A percentile compares a stretch with the other conserved stretches of the same genome.
Conservation (phyloP, 352 stramenopile species). For the Phytophthora lateralis region DNA sequence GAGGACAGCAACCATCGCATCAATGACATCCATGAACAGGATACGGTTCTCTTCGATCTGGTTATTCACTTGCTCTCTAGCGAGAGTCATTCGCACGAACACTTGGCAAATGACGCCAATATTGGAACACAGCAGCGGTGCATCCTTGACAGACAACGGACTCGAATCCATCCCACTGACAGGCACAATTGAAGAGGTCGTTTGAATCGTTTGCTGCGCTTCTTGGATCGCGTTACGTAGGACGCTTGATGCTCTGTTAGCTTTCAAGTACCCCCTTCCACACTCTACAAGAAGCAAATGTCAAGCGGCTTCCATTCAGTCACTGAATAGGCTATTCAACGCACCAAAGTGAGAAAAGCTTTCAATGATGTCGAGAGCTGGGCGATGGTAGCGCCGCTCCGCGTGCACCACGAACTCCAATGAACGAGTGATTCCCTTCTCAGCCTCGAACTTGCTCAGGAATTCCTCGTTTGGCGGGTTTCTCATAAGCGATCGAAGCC, state of each 20-base stretch:
- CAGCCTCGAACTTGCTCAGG: slow-evolving; percentile 35
- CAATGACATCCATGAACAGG: slow-evolving; percentile 31
- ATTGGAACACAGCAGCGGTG: slow-evolving; percentile 32
- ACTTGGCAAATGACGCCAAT: slow-evolving; percentile 41
- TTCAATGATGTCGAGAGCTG: slow-evolving; percentile 53
- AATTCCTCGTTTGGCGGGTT: slow-evolving; percentile 35
- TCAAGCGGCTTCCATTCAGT: background rate
- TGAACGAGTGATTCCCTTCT: slow-evolving; percentile 28
- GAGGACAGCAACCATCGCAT: slow-evolving; percentile 46
- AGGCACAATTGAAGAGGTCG: slow-evolving; percentile 22
- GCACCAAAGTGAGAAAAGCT: slow-evolving; percentile 56
- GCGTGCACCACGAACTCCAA: slow-evolving; percentile 37
- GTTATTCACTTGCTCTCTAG: slow-evolving; percentile 21
- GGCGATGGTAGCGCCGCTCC: slow-evolving; percentile 46
- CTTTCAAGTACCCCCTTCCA: slow-evolving; percentile 19
- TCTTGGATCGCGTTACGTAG: slow-evolving; percentile 27
- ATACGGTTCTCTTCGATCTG: background rate
- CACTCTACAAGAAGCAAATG: slow-evolving; percentile 10
- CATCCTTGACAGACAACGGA: slow-evolving; percentile 37
- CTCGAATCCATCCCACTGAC: slow-evolving; percentile 30
- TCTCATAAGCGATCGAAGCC: slow-evolving; percentile 40
- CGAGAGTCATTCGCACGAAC: slow-evolving; percentile 47
- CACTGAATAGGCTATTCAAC: background rate
- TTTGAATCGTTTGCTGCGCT: slow-evolving; percentile 25
- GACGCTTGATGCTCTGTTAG: slow-evolving; percentile 10